Percentiles rank a stretch among this genome's conserved stretches.
These are phyloP conservation scores for Amauroascus niger DNA, from an alignment of 2,329 filamentous ascomycete genomes.

Conservation along the genomic window DNA sequence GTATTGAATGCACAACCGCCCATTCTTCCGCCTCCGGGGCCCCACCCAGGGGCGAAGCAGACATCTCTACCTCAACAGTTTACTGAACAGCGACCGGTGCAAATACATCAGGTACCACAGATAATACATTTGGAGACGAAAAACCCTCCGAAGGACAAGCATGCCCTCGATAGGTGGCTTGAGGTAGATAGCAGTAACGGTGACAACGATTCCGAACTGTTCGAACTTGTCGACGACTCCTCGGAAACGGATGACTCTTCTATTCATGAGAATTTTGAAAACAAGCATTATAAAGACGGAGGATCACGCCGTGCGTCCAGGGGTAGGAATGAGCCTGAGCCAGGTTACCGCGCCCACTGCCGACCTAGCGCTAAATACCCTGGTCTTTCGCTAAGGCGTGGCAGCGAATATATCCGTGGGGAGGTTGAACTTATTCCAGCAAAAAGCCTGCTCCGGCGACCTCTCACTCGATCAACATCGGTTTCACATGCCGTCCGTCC, in stretches of 20 bases:
- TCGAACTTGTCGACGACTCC: slow-evolving; percentile 22
- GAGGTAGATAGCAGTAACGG: slow-evolving; percentile 22
- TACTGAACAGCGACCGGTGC: not conserved
- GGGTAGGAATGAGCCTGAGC: slow-evolving; percentile 14
- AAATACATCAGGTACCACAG: slow-evolving; percentile 6
- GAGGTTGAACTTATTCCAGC: slow-evolving; percentile 23
- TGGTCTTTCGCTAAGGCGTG: not conserved
- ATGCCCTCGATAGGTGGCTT: slow-evolving; percentile 14
- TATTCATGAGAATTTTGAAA: slow-evolving; percentile 18
- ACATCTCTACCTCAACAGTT: not conserved
- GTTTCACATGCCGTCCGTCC: slow-evolving; percentile 10
- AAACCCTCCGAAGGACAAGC: slow-evolving; percentile 8
- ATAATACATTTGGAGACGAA: slow-evolving; percentile 14
- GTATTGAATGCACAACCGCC: slow-evolving; percentile 4
- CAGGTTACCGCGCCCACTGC: slow-evolving; percentile 23
- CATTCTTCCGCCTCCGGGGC: not conserved
- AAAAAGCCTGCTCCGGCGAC: slow-evolving; percentile 16
- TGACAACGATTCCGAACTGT: slow-evolving; percentile 25
- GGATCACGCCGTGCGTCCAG: slow-evolving; percentile 17
- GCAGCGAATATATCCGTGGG: slow-evolving; percentile 15
- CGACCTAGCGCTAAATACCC: slow-evolving; percentile 19
- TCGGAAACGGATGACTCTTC: slow-evolving; percentile 24
- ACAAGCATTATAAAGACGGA: not conserved
- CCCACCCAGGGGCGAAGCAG: not conserved
- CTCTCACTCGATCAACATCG: slow-evolving; percentile 7